Evolutionary conservation across 805 yeast species (phyloP).

Genomic region (Candida arabinofermentans): DNA sequence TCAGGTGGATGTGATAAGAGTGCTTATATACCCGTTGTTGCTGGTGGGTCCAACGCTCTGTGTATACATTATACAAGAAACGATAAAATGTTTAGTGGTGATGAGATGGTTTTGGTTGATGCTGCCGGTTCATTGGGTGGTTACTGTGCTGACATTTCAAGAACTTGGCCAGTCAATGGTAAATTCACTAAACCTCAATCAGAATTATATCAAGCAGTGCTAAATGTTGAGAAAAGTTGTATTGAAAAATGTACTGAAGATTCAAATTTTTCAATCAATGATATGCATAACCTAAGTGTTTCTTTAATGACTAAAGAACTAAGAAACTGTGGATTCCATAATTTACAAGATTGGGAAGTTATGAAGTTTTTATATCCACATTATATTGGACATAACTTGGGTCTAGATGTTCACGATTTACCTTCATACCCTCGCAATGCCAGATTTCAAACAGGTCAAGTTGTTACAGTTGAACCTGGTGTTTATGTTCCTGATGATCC

Average conservation of each 20-base stretch:
- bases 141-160: conserved; percentile 90
- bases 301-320: conserved; percentile 57
- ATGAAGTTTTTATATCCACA: conserved; percentile 76
- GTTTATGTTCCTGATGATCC: conserved; percentile 76
- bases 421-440: conserved; percentile 59
- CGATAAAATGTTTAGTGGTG: conserved; percentile 72
- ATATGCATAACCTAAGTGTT: conserved; percentile 71
- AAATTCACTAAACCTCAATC: conserved; percentile 71
- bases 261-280: conserved; percentile 55
- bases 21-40: conserved; percentile 95
- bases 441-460: conserved; percentile 63
- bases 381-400: conserved; percentile 92
- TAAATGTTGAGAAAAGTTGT: conserved; percentile 76
- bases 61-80: conserved; percentile 93
- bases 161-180: conserved; percentile 92
- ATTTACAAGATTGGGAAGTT: conserved; percentile 47
- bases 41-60: conserved; percentile 85
- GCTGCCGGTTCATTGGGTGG: conserved; percentile 95
- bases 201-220: conserved; percentile 84
- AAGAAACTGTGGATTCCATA: conserved; percentile 64
- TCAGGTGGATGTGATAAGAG: conserved; percentile 85
- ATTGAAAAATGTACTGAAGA: conserved; percentile 62
- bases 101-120: conserved; percentile 81
- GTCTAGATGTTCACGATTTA: conserved; percentile 84
- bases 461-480: conserved; percentile 94